Evolutionary conservation across 176 grass and related monocot genomes (phyloP).

Genomic region (Aegilops tauschii): DNA sequence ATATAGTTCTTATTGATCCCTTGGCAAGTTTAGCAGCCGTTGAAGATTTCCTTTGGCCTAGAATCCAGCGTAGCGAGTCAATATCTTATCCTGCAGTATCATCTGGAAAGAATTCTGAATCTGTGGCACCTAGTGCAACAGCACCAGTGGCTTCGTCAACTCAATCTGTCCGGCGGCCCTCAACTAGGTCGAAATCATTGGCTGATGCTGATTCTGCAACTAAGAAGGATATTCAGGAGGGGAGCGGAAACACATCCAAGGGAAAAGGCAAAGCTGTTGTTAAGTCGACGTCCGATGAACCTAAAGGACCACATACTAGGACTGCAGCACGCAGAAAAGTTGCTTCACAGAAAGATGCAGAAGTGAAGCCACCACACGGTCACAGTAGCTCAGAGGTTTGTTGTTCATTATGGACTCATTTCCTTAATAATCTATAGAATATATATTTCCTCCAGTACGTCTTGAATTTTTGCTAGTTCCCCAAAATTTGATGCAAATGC

Average conservation of each 20-base stretch:
- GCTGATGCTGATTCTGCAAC: slow-evolving; percentile 40
- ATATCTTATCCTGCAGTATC: slow-evolving; percentile 39
- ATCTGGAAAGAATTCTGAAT: slow-evolving; percentile 61
- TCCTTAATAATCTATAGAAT: slow-evolving; percentile 2
- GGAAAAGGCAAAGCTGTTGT: slow-evolving; percentile 81
- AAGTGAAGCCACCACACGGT: slow-evolving; percentile 50
- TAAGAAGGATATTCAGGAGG: slow-evolving; percentile 57
- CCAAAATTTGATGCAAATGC: background rate
- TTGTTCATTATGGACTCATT: background rate
- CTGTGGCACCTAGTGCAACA: slow-evolving; percentile 39
- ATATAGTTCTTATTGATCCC: slow-evolving; percentile 88
- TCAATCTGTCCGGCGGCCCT: slow-evolving; percentile 39
- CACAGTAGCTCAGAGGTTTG: slow-evolving; percentile 79
- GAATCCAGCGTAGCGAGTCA: slow-evolving; percentile 65
- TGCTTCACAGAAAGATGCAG: slow-evolving; percentile 63
- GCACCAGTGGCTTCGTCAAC: slow-evolving; percentile 37
- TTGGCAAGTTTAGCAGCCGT: slow-evolving; percentile 76
- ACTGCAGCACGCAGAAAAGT: slow-evolving; percentile 54
- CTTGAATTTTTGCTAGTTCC: background rate
- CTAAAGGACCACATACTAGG: slow-evolving; percentile 64
- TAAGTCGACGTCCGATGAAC: slow-evolving; percentile 53
- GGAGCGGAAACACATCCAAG: slow-evolving; percentile 49
- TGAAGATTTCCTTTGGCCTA: slow-evolving; percentile 91
- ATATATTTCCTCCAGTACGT: background rate
- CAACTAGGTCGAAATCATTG: slow-evolving; percentile 64